Evolutionary conservation across 495 filamentous ascomycete species (phyloP).

Genomic region (Usnea hakonensis): DNA sequence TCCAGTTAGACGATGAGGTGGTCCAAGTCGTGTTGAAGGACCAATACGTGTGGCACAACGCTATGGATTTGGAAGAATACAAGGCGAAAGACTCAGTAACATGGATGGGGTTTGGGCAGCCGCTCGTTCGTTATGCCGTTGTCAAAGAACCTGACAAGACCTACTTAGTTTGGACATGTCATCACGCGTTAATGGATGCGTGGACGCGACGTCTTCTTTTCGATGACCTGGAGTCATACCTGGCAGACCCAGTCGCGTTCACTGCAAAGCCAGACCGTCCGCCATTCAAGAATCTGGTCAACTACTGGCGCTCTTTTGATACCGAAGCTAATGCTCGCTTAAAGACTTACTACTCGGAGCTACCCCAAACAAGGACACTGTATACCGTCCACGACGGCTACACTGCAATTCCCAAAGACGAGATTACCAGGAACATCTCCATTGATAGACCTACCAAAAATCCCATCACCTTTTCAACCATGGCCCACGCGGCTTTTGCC

Average conservation of each 20-base stretch:
- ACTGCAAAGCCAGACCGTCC: not conserved
- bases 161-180: constrained; percentile 10
- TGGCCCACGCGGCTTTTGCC: constrained; percentile 3
- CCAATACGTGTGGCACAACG: constrained; percentile 1
- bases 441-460: not conserved
- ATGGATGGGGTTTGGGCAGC: constrained; percentile 2
- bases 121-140: constrained; percentile 5
- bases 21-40: constrained; percentile 1
- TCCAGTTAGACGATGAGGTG: not conserved
- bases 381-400: too few relatives aligned
- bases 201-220: not conserved
- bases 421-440: not conserved
- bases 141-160: not conserved
- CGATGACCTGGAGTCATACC: constrained; percentile 2
- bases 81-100: not conserved
- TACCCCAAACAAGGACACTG: too few relatives aligned
- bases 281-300: not conserved
- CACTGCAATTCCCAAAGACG: too few relatives aligned
- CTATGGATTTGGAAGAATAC: not conserved
- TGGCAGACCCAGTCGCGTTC: not conserved
- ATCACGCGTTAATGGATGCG: not conserved
- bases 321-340: not conserved
- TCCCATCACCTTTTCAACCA: not conserved
- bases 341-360: too few relatives aligned
- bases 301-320: not conserved